Percentiles rank a stretch among this genome's conserved stretches.
Conservation (phyloP, 2,329 filamentous ascomycete genomes). For the Botrytis tulipae region DNA sequence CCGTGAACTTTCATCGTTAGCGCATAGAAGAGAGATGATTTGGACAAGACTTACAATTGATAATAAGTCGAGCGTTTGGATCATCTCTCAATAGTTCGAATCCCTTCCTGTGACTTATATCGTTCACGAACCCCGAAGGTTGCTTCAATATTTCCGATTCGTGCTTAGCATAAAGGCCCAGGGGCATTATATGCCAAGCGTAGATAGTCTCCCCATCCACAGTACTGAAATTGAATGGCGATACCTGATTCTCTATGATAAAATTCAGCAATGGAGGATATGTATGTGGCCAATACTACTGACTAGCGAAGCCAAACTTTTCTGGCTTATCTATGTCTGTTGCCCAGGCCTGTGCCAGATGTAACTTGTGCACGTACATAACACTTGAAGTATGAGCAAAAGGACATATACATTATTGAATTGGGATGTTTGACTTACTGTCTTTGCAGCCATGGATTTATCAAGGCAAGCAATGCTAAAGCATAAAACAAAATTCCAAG, state of each 20-base stretch:
- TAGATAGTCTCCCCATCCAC: constrained; percentile 76
- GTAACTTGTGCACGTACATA: constrained; percentile 79
- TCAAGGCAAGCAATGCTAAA: constrained; percentile 61
- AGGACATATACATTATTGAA: neutral
- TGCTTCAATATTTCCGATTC: constrained; percentile 60
- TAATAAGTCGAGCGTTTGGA: constrained; percentile 59
- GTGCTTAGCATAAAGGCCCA: constrained; percentile 72
- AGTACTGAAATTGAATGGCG: constrained; percentile 75
- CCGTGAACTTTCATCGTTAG: constrained; percentile 54
- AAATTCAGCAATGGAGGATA: constrained; percentile 6
- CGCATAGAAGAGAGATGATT: neutral
- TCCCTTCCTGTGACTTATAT: constrained; percentile 56
- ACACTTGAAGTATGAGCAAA: constrained; percentile 47
- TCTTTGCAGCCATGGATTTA: constrained; percentile 71
- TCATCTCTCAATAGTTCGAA: constrained; percentile 63
- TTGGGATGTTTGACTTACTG: constrained; percentile 56
- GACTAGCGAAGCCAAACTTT: constrained; percentile 82
- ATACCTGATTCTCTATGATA: constrained; percentile 74
- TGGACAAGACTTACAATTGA: constrained; percentile 54
- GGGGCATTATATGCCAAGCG: constrained; percentile 85
- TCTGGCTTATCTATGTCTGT: constrained; percentile 74
- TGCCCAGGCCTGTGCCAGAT: constrained; percentile 60
- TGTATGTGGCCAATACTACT: constrained; percentile 32
- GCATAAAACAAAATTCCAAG: constrained; percentile 64
- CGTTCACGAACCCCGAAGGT: constrained; percentile 41